Evolutionary conservation across 768 basidiomycete species (phyloP).

Genomic region (Podaxis sp.): DNA sequence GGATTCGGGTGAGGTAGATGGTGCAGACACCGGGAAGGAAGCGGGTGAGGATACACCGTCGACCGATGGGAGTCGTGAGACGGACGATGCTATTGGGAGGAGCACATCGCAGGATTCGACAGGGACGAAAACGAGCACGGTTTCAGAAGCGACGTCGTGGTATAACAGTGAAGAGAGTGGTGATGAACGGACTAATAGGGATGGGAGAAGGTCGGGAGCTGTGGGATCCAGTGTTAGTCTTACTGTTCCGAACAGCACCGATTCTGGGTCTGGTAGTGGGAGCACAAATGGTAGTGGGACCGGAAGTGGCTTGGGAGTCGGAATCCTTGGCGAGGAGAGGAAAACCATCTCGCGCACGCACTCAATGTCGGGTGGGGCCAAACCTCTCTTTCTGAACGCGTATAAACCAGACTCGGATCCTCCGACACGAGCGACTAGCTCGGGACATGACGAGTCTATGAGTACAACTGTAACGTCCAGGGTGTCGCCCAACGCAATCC

Average conservation of each 20-base stretch:
- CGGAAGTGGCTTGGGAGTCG: neutral
- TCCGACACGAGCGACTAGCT: neutral
- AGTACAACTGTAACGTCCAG: neutral
- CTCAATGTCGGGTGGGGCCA: slow-evolving; percentile 5
- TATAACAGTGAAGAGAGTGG: slow-evolving; percentile 9
- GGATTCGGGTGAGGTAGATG: neutral
- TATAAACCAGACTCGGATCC: neutral
- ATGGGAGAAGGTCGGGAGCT: neutral
- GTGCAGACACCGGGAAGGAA: neutral
- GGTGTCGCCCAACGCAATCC: neutral
- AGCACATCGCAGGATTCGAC: slow-evolving; percentile 10
- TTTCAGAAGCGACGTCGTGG: slow-evolving; percentile 9
- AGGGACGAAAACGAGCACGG: slow-evolving; percentile 6
- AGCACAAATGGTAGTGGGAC: neutral
- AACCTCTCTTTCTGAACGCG: neutral
- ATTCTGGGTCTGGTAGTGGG: neutral
- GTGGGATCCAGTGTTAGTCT: neutral
- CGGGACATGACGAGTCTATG: neutral
- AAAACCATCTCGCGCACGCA: slow-evolving; percentile 4
- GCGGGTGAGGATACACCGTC: neutral
- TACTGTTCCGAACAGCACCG: neutral
- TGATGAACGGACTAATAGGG: neutral
- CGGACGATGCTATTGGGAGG: slow-evolving; percentile 3
- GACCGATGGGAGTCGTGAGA: neutral
- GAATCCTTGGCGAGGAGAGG: neutral